A percentile compares a stretch with the other conserved stretches of the same genome.
phyloP scores from a whole-genome alignment of 2,329 filamentous ascomycete species.

The Penicillium oxalicum region DNA sequence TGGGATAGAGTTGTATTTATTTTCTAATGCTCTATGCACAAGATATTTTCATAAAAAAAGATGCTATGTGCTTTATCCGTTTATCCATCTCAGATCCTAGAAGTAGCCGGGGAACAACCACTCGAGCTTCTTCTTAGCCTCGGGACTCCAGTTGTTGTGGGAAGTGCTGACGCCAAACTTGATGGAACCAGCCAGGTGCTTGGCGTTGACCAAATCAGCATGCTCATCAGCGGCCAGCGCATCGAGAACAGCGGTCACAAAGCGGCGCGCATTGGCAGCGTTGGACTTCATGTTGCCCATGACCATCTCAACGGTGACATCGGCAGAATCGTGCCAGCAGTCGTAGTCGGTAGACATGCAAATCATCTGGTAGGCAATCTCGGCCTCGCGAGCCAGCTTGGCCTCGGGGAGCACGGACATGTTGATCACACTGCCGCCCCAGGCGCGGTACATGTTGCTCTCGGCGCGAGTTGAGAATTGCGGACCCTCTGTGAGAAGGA shows the following conservation, averaged over 20 bases:
- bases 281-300: constrained; percentile 96
- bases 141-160: constrained; percentile 62
- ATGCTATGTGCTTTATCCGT: background rate
- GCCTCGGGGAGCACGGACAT: constrained; percentile 95
- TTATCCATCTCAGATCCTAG: constrained; percentile 1
- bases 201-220: constrained; percentile 66
- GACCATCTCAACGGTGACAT: constrained; percentile 93
- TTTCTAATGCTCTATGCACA: background rate
- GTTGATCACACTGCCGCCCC: constrained; percentile 94
- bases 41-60: constrained; percentile 25
- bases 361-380: constrained; percentile 96
- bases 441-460: constrained; percentile 87
- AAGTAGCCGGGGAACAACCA: constrained; percentile 86
- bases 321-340: constrained; percentile 81
- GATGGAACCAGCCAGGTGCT: constrained; percentile 70
- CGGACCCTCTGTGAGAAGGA: constrained; percentile 65
- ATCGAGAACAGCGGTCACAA: constrained; percentile 82
- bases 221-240: constrained; percentile 74
- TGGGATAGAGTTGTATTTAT: background rate
- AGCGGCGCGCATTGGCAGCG: constrained; percentile 73
- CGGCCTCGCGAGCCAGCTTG: constrained; percentile 91
- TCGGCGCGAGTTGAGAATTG: constrained; percentile 96
- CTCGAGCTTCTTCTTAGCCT: constrained; percentile 71
- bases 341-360: constrained; percentile 99
- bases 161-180: constrained; percentile 84